These are phyloP conservation scores for Sanguinoderma infundibulare DNA, from an alignment of 1,284 basidiomycete genomes.

Conservation along the genomic window DNA sequence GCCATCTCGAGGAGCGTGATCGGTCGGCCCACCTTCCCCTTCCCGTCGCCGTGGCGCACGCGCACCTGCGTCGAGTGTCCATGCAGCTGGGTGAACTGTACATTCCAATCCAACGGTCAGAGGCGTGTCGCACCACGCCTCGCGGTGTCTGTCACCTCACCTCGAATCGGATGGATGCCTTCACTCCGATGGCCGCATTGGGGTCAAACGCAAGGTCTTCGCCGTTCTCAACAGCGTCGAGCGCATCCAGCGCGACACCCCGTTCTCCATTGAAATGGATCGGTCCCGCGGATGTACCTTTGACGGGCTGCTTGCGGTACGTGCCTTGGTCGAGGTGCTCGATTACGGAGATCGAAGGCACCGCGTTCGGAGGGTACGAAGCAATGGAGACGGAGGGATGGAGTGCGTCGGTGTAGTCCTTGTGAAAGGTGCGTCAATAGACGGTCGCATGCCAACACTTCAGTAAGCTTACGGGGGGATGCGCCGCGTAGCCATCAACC, in stretches of 20 bases:
- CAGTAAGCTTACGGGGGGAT: background rate
- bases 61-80: slow-evolving; percentile 1
- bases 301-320: background rate
- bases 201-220: background rate
- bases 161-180: slow-evolving; percentile 4
- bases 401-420: background rate
- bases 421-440: background rate
- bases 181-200: background rate
- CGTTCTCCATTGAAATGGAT: background rate
- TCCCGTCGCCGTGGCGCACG: slow-evolving; percentile 1
- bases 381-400: no score
- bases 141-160: no score
- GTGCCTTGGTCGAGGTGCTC: slow-evolving; percentile 3
- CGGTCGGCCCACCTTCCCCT: background rate
- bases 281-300: background rate
- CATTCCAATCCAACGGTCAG: no score
- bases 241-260: background rate
- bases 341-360: background rate
- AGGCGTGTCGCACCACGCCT: no score
- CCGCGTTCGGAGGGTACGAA: background rate
- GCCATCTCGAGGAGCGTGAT: background rate
- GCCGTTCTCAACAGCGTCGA: background rate
- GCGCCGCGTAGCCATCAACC: background rate
- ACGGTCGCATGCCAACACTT: background rate
- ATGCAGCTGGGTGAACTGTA: background rate